phyloP scores from a whole-genome alignment of 2,329 filamentous ascomycete species.

The Hymenoscyphus linearis region DNA sequence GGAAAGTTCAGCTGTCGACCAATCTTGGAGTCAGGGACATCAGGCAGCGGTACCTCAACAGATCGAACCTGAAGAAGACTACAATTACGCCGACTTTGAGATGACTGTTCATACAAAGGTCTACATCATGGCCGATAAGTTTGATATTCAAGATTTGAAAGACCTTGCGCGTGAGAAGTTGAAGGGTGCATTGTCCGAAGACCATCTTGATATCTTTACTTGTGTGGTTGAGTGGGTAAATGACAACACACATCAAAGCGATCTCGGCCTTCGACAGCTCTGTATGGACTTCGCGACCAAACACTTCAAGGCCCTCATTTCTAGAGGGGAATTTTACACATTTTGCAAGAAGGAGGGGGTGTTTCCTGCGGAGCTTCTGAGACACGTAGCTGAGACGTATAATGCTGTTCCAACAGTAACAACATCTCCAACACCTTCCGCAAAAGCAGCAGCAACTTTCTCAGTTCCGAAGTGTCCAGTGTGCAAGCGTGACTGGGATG shows the following conservation, averaged over 20 bases:
- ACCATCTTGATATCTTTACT: background rate
- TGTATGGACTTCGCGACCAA: background rate
- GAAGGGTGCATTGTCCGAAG: background rate
- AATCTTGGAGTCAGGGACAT: too few relatives aligned
- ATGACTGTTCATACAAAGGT: background rate
- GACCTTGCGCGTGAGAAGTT: background rate
- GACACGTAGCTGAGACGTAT: background rate
- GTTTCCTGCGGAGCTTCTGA: background rate
- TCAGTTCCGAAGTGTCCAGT: too few relatives aligned
- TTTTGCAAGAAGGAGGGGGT: background rate
- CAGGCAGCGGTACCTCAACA: too few relatives aligned
- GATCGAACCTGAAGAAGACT: too few relatives aligned
- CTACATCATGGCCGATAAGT: background rate
- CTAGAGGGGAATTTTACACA: background rate
- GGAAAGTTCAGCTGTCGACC: too few relatives aligned
- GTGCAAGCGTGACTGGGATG: too few relatives aligned
- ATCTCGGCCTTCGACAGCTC: background rate
- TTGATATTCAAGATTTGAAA: background rate
- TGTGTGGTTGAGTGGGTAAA: background rate
- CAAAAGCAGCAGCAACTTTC: too few relatives aligned
- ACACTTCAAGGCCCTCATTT: background rate
- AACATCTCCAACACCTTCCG: too few relatives aligned
- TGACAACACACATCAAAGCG: background rate
- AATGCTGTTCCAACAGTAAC: too few relatives aligned
- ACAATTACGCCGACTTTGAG: too few relatives aligned